Base-by-base conservation (phyloP, 371 early-diverging fungal species). In the Fennellomyces sp. region DNA sequence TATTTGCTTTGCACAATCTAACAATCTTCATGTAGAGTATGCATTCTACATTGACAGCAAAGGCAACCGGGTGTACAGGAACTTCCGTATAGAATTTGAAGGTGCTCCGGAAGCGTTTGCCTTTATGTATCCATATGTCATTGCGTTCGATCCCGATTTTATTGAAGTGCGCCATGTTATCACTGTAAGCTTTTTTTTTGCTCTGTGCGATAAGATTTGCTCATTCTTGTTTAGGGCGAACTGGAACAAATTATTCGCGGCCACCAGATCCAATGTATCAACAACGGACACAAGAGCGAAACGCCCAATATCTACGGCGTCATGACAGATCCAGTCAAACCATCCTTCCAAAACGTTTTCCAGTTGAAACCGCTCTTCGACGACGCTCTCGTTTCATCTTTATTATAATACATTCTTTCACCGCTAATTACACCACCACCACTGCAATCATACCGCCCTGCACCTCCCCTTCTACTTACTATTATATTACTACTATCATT, bases 241-340 rank as follows among this genome's bases (percentile, higher is more conserved):
- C 72, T 89, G 51, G 86, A 82, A 26, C 89, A 89, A 66, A 80
- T 89, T 19, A 86, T 89, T 56, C 84, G 76, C 12, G 86, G 86
- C 1, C 71, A 72, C 21, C 73, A 82, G 41, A 76, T 86, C 26
- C 80, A 78, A 21, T 86, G 83, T 55, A 58, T 88, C 23, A 81
- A 76, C 23, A 74, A 70, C 50, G 76, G 76, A 21, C 73, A 77
- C 45, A 80, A 83, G 41, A 67, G 75, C 26, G 76, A 74, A 50
- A 52, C 68, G n/a, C 65, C 72, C 2, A 42, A 64, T 2, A 72
- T 80, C 8, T 72, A 70, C 62, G 76, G 76, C n/a, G 64, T 68
- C 25, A 79, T 74, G 74, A 35, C 59, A n/a, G 70, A 72, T 56
- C 64, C 68, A 26, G 27, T 52, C 2, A 68, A 73, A 29, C 64